Evolutionary conservation across 257 asterid genomes (phyloP), one percentile per base, ranked within the genome.

Genomic region (Knoxia roxburghii): DNA sequence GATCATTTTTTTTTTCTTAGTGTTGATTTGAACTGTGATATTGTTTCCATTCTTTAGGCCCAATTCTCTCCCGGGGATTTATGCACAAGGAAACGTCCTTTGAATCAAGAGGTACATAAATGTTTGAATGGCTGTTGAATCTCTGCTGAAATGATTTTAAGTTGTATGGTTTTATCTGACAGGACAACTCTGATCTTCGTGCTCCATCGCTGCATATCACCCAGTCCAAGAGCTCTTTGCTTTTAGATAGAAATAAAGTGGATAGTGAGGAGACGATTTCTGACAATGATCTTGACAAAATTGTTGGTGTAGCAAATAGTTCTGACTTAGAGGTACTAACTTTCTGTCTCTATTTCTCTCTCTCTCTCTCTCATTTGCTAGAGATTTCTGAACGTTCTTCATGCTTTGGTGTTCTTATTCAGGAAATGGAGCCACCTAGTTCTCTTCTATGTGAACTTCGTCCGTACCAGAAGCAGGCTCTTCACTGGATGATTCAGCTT

Each of bases 391-490:
- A 46, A 55, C 27, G 39, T 65, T 54, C 69, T 67, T 59, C 72
- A 29, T 71, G 73, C 75, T 71, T 43, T 71, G 23, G 45, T 33
- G 29, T 48, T 64, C 17, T 78, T 32, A 73, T 67, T 23, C 70
- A 92, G 98, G 99, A 90, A 84, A 90, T 90, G 92, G 99, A 90
- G 70, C 92, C 97, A 57, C 96, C 99, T 61, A 73, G 85, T 75
- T 79, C 87, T 55, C 87, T 93, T 79, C 82, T 85, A 69, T 93
- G 99, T 55, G 89, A 84, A 52, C 91, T 93, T 73, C 95, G 95
- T 61, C 87, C 97, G 63, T 93, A 93, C 88, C 99, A 93, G 84
- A 93, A 90, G 83, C 97, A 93, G 90, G 97, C 99, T 71, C 95
- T 93, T 73, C 75, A 78, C 75, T 93, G 97, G 97, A 93, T 93